These are phyloP conservation scores for Penicillium coffeae DNA, from an alignment of 495 filamentous ascomycete genomes.

Conservation along the genomic window DNA sequence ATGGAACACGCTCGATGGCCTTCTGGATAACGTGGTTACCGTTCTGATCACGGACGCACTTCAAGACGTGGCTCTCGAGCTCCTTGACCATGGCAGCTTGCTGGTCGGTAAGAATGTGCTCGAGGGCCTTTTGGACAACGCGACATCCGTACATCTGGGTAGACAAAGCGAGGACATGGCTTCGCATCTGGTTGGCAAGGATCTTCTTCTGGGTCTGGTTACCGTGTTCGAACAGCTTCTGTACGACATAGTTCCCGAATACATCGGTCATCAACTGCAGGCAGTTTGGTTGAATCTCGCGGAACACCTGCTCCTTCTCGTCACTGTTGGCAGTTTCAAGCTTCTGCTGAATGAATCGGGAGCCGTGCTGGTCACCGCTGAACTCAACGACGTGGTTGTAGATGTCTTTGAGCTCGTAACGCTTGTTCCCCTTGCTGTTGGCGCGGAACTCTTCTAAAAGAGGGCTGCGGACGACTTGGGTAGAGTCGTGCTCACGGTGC, in stretches of 20 bases:
- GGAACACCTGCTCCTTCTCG: slow-evolving; percentile 92
- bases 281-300: slow-evolving; percentile 76
- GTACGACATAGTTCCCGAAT: slow-evolving; percentile 97
- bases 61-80: slow-evolving; percentile 71
- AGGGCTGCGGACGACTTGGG: slow-evolving; percentile 62
- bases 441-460: slow-evolving; percentile 77
- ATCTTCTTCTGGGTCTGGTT: slow-evolving; percentile 90
- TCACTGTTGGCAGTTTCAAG: slow-evolving; percentile 94
- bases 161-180: slow-evolving; percentile 73
- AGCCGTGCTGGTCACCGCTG: slow-evolving; percentile 91
- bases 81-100: slow-evolving; percentile 82
- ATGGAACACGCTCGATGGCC: slow-evolving; percentile 81
- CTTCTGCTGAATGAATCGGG: slow-evolving; percentile 93
- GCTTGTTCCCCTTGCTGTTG: slow-evolving; percentile 71
- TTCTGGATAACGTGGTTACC: slow-evolving; percentile 98
- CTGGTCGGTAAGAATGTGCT: slow-evolving; percentile 87
- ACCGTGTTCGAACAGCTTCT: slow-evolving; percentile 96
- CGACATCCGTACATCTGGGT: slow-evolving; percentile 92
- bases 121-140: slow-evolving; percentile 96
- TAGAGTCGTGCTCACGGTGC: slow-evolving; percentile 61
- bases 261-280: slow-evolving; percentile 92
- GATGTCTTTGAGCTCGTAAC: slow-evolving; percentile 88
- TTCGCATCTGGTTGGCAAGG: slow-evolving; percentile 81
- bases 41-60: slow-evolving; percentile 84
- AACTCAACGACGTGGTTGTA: slow-evolving; percentile 90